Base-by-base conservation (phyloP, 768 basidiomycete species). In the Sarcodon sp. region DNA sequence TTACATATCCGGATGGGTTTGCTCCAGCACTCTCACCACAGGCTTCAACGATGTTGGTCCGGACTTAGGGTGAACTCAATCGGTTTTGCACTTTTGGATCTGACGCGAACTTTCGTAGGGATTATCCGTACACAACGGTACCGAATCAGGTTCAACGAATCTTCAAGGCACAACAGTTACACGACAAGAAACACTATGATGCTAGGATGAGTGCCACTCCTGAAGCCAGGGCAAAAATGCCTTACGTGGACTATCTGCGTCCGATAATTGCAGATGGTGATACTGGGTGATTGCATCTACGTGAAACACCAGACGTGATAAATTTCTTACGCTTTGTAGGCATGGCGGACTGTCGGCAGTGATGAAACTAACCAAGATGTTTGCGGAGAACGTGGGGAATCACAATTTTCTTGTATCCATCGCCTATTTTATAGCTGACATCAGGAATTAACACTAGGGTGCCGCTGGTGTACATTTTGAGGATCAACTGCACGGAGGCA, bases 241-340 rank as follows among this genome's bases (percentile, higher is more conserved):
- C 82, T 43, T 87, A 84, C 58, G 68, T 88, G 36, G 91, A 94
- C 61, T 94, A 93, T 60, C 69, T 96, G 39, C 73, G 88, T 46
- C 92, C 92, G 27, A 93, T 97, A 54, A 84, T 97, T 54, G 92
- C 92, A 10, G 92, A 96, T 60, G 92, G 81, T 21, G 92, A 94
- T 66, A 93, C 92, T 46, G 92, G 92, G 89, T 89, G 56, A 57
- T 18, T 33, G 9, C 7, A 4, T 31, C 21, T 6, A n/a, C 12
- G 27, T 7, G 9, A 7, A 13, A 18, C 13, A 0, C n/a, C 13
- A 37, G 31, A n/a, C 15, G 27, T 27, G 11, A 43, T 57, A 50
- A 55, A 27, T 27, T 27, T 27, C 21, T 27, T 52, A 52, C 11
- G 38, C 33, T 33, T 21, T 33, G 47, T 49, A 93, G 91, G 33